phyloP scores from a whole-genome alignment of 2,329 filamentous ascomycete species.

The Aureobasidium sp. region DNA sequence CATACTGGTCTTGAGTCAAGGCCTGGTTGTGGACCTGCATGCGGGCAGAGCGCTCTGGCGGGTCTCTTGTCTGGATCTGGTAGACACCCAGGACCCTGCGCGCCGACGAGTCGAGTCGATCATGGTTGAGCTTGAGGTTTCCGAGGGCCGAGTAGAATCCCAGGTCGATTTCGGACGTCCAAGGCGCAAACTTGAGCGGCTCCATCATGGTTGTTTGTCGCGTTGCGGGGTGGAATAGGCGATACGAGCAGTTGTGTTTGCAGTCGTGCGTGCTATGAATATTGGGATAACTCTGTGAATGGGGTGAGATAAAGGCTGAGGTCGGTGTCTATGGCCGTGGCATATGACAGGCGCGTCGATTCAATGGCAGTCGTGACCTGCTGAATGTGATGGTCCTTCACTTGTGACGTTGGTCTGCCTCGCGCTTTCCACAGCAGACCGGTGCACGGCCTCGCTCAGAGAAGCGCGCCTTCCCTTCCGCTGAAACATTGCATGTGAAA shows the following conservation, averaged over 20 bases:
- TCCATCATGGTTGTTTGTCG: conserved; percentile 28
- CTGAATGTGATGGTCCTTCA: not conserved
- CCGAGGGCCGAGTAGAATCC: conserved; percentile 94
- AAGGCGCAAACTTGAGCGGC: conserved; percentile 71
- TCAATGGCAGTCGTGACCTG: not conserved
- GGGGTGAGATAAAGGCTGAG: not conserved
- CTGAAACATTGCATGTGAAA: not conserved
- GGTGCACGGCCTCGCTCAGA: not conserved
- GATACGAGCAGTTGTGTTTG: not conserved
- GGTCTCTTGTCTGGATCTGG: conserved; percentile 66
- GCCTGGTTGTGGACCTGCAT: conserved; percentile 89
- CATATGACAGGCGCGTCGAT: not conserved
- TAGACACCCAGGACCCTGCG: conserved; percentile 83
- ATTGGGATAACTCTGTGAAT: not conserved
- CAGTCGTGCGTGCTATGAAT: not conserved
- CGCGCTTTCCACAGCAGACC: not conserved
- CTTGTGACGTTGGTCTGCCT: conserved; percentile 7
- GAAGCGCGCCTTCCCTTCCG: not conserved
- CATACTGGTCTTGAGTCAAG: conserved; percentile 74
- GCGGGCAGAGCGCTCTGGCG: conserved; percentile 69
- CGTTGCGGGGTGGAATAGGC: conserved; percentile 12
- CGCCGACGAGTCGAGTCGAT: conserved; percentile 91
- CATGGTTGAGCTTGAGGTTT: conserved; percentile 88
- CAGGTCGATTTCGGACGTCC: conserved; percentile 88
- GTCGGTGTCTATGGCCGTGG: not conserved